Percentiles rank a stretch among this genome's conserved stretches.
These are phyloP conservation scores for Marsdenia floribunda DNA, from an alignment of 257 asterid species.

Conservation along the genomic window DNA sequence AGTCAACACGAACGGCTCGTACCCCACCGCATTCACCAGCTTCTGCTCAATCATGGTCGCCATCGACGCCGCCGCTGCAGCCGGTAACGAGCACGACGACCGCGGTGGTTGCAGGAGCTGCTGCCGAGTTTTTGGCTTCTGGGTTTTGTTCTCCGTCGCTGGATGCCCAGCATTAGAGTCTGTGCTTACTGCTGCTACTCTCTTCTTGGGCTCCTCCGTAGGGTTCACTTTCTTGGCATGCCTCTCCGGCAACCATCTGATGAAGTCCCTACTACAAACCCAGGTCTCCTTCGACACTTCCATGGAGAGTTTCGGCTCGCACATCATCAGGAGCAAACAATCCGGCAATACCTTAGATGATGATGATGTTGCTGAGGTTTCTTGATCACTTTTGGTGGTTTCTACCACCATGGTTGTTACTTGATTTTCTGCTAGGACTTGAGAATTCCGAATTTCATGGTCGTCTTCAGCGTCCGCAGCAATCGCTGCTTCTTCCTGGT, in stretches of 20 bases:
- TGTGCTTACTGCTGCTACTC: slow-evolving; percentile 1
- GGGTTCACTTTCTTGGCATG: slow-evolving; percentile 24
- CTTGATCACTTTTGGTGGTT: slow-evolving; percentile 13
- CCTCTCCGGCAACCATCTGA: slow-evolving; percentile 73
- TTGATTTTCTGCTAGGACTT: slow-evolving; percentile 2
- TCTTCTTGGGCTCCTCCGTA: slow-evolving; percentile 28
- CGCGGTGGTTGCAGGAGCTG: slow-evolving; percentile 46
- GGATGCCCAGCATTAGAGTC: slow-evolving; percentile 22
- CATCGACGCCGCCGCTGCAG: slow-evolving; percentile 43
- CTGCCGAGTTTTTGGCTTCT: slow-evolving; percentile 1
- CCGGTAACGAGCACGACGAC: slow-evolving; percentile 64
- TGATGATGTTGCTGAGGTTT: slow-evolving; percentile 17
- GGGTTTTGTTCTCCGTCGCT: slow-evolving; percentile 15
- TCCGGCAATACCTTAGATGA: slow-evolving; percentile 56
- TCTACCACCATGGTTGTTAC: slow-evolving; percentile 6
- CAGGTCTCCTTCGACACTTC: slow-evolving; percentile 96
- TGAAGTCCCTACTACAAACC: slow-evolving; percentile 88
- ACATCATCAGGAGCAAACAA: slow-evolving; percentile 87
- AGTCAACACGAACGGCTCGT: slow-evolving; percentile 83
- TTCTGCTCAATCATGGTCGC: slow-evolving; percentile 71
- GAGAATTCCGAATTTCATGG: background rate
- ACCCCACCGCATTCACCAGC: slow-evolving; percentile 63
- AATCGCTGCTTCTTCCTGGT: slow-evolving; percentile 3
- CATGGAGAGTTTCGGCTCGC: slow-evolving; percentile 96
- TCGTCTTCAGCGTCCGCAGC: slow-evolving; percentile 7